Conservation (phyloP, 2,329 filamentous ascomycete species). For the Penicillium sp. region DNA sequence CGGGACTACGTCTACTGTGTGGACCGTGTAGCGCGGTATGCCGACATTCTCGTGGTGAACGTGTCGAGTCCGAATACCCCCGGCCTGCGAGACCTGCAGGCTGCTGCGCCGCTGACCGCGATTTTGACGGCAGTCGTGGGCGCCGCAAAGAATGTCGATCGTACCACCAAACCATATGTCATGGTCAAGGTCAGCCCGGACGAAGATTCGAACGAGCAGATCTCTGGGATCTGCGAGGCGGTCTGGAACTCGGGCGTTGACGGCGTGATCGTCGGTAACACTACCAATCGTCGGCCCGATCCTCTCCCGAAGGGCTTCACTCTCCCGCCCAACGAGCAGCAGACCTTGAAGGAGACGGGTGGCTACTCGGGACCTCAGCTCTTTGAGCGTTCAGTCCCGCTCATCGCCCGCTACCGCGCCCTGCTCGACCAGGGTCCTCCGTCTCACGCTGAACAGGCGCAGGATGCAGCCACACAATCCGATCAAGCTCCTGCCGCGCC, state of each 20-base stretch:
- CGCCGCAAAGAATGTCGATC: constrained; percentile 62
- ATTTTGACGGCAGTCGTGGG: constrained; percentile 77
- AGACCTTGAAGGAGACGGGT: constrained; percentile 67
- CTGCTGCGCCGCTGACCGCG: constrained; percentile 70
- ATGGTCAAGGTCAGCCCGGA: constrained; percentile 99
- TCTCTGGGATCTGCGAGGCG: constrained; percentile 81
- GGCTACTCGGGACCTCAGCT: constrained; percentile 88
- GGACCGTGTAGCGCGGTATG: constrained; percentile 72
- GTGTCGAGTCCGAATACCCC: constrained; percentile 96
- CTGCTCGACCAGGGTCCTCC: constrained; percentile 53
- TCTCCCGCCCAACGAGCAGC: constrained; percentile 61
- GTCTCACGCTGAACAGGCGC: constrained; percentile 5
- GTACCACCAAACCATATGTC: constrained; percentile 69
- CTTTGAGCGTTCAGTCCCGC: constrained; percentile 69
- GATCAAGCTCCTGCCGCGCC: constrained; percentile 16
- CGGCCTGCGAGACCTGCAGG: constrained; percentile 79
- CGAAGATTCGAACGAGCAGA: constrained; percentile 77
- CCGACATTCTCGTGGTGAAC: constrained; percentile 95
- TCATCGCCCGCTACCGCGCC: constrained; percentile 74
- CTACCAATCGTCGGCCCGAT: constrained; percentile 74
- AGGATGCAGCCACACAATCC: constrained; percentile 8
- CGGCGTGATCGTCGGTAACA: constrained; percentile 95
- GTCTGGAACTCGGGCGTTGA: constrained; percentile 81
- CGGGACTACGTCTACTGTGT: constrained; percentile 86
- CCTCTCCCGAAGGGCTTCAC: constrained; percentile 61